These are phyloP conservation scores for Boletus rubropictus DNA, from an alignment of 768 basidiomycete genomes.

Conservation along the genomic window DNA sequence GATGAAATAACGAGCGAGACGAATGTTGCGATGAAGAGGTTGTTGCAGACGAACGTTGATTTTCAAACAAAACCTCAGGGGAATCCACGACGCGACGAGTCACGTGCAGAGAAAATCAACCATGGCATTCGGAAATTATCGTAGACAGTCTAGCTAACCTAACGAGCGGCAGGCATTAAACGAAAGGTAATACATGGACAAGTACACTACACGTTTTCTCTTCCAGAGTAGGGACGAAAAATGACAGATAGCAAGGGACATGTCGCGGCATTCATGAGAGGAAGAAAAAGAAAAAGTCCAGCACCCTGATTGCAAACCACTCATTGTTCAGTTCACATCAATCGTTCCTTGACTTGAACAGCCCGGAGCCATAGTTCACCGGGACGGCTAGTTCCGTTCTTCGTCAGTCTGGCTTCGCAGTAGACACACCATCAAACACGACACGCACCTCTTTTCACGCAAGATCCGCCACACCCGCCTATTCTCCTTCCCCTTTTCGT, in stretches of 20 bases:
- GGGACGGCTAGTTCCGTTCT: conserved; percentile 14
- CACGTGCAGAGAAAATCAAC: conserved; percentile 28
- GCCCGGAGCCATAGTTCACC: conserved; percentile 35
- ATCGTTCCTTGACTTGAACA: conserved; percentile 59
- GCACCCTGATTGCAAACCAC: too few species aligned
- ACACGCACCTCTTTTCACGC: conserved; percentile 67
- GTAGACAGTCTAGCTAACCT: conserved; percentile 2
- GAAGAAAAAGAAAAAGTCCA: not conserved
- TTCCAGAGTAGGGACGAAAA: conserved; percentile 7
- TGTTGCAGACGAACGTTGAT: not conserved
- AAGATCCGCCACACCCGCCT: conserved; percentile 64
- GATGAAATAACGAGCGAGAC: conserved; percentile 5
- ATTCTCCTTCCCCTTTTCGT: conserved; percentile 38
- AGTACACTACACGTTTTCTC: conserved; percentile 16
- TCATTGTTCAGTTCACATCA: conserved; percentile 35
- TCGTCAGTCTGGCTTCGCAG: not conserved
- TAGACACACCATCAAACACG: not conserved
- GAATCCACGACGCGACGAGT: conserved; percentile 15
- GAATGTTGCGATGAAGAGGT: not conserved
- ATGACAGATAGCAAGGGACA: not conserved
- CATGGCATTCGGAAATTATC: conserved; percentile 1
- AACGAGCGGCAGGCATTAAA: conserved; percentile 6
- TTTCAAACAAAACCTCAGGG: not conserved
- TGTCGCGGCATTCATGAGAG: conserved; percentile 7
- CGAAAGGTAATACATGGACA: conserved; percentile 16